phyloP scores from a whole-genome alignment of 345 rosid genomes.

The Raphanus raphanistrum region DNA sequence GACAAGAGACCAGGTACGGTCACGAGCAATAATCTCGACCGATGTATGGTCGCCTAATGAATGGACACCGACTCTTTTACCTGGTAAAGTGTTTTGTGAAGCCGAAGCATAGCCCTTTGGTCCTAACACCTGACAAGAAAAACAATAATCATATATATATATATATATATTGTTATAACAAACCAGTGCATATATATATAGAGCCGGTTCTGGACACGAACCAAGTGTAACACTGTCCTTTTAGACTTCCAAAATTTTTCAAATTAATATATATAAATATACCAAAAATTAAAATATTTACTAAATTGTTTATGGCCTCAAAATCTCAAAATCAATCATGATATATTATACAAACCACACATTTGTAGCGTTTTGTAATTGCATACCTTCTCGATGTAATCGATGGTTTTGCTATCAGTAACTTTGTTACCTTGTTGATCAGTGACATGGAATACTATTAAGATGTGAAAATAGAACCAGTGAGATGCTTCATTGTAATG shows the following conservation, averaged over 20 bases:
- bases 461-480: slow-evolving; percentile 15
- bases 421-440: slow-evolving; percentile 86
- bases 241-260: too few species aligned
- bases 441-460: slow-evolving; percentile 77
- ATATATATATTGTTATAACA: not conserved
- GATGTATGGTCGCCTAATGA: slow-evolving; percentile 82
- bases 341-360: too few species aligned
- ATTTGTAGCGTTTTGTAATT: not conserved
- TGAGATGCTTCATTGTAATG: not conserved
- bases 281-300: too few species aligned
- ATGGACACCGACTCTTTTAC: slow-evolving; percentile 76
- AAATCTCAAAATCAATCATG: too few species aligned
- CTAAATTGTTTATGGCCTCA: too few species aligned
- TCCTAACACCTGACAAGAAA: slow-evolving; percentile 58
- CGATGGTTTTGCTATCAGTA: slow-evolving; percentile 68
- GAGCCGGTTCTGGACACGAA: too few species aligned
- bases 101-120: slow-evolving; percentile 62
- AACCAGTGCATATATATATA: not conserved
- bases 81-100: slow-evolving; percentile 55
- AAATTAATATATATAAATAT: too few species aligned
- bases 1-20: slow-evolving; percentile 90
- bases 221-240: too few species aligned
- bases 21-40: slow-evolving; percentile 81
- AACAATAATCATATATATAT: slow-evolving; percentile 6
- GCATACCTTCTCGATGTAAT: slow-evolving; percentile 62